phyloP scores from a whole-genome alignment of 2,329 filamentous ascomycete genomes.

The Cryphonectria naterciae region DNA sequence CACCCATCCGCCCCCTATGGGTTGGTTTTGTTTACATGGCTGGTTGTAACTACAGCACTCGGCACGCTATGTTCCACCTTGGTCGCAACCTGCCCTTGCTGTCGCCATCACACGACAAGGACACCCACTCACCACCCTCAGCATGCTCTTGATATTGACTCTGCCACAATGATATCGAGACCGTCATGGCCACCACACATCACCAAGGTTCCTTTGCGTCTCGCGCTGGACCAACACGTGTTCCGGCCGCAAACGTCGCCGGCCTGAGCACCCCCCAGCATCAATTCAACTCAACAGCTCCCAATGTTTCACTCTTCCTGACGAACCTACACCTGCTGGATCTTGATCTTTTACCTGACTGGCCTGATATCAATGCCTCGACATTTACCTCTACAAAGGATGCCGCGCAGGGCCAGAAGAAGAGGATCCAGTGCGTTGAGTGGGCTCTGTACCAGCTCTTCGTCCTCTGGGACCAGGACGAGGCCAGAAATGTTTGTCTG shows the following conservation, averaged over 20 bases:
- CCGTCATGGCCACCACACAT: slow-evolving; percentile 15
- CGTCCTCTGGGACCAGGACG: slow-evolving; percentile 77
- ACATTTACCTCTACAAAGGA: slow-evolving; percentile 70
- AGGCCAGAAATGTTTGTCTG: slow-evolving; percentile 68
- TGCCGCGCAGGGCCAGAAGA: slow-evolving; percentile 74
- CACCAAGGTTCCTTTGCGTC: slow-evolving; percentile 18
- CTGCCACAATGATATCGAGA: neutral
- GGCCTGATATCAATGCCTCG: slow-evolving; percentile 73
- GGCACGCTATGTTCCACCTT: neutral
- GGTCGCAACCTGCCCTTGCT: neutral
- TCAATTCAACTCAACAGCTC: slow-evolving; percentile 39
- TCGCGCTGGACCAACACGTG: slow-evolving; percentile 25
- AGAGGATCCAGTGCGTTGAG: slow-evolving; percentile 80
- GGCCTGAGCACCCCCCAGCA: slow-evolving; percentile 6
- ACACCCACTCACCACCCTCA: neutral
- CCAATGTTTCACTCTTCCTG: slow-evolving; percentile 70
- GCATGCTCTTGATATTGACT: neutral
- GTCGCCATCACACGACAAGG: neutral
- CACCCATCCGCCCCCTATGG: no score
- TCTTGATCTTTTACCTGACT: slow-evolving; percentile 75
- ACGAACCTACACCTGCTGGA: slow-evolving; percentile 84
- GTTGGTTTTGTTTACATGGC: neutral
- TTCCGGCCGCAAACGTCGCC: slow-evolving; percentile 17
- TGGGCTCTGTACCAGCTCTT: slow-evolving; percentile 93
- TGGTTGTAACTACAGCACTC: neutral